These are phyloP conservation scores for Extremus antarcticus DNA, from an alignment of 495 filamentous ascomycete species.

Conservation along the genomic window DNA sequence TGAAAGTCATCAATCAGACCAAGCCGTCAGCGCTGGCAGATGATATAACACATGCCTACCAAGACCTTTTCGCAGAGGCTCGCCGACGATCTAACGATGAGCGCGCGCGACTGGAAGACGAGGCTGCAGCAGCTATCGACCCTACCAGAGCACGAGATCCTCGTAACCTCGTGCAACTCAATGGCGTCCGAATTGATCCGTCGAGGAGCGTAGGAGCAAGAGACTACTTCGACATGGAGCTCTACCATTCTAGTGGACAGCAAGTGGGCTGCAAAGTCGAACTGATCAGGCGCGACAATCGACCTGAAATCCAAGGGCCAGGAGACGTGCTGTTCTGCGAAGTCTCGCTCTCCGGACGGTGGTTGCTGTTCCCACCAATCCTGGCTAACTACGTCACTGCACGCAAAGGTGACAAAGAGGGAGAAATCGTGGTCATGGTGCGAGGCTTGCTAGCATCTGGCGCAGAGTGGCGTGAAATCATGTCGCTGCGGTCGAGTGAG, in stretches of 20 bases:
- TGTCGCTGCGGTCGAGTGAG: slow-evolving; percentile 59
- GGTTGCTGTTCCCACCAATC: slow-evolving; percentile 84
- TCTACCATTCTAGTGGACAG: slow-evolving; percentile 84
- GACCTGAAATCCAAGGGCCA: slow-evolving; percentile 40
- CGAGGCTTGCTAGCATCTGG: slow-evolving; percentile 45
- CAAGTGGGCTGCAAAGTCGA: slow-evolving; percentile 83
- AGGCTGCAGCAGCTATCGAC: slow-evolving; percentile 77
- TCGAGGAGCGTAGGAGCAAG: slow-evolving; percentile 70
- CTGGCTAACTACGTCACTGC: slow-evolving; percentile 60
- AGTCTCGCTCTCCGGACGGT: slow-evolving; percentile 61
- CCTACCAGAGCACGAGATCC: slow-evolving; percentile 66
- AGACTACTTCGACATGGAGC: slow-evolving; percentile 76
- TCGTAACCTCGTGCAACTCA: slow-evolving; percentile 56
- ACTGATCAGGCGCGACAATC: slow-evolving; percentile 70
- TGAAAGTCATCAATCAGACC: slow-evolving; percentile 50
- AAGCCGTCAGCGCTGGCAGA: slow-evolving; percentile 48
- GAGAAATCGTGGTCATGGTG: slow-evolving; percentile 75
- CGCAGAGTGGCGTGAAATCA: slow-evolving; percentile 70
- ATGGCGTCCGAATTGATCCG: slow-evolving; percentile 59
- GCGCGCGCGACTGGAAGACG: slow-evolving; percentile 75
- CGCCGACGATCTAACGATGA: slow-evolving; percentile 76
- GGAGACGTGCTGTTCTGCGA: slow-evolving; percentile 89
- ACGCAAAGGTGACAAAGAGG: slow-evolving; percentile 56
- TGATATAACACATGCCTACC: slow-evolving; percentile 46
- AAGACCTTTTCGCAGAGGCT: slow-evolving; percentile 63